phyloP scores from a whole-genome alignment of 345 rosid species.

The Melastoma malabathricum region DNA sequence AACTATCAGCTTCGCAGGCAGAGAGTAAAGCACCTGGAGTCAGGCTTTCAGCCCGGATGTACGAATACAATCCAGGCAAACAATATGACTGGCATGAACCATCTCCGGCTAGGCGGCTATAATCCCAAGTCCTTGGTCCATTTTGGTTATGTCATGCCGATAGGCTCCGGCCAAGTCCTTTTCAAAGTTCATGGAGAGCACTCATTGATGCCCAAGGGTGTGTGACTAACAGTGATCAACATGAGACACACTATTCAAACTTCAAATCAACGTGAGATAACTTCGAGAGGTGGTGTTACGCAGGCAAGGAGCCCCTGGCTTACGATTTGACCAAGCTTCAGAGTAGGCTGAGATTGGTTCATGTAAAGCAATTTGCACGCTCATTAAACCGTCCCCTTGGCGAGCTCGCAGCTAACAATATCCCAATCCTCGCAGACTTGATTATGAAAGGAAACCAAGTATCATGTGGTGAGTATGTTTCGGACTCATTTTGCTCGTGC shows the following conservation, averaged over 20 bases:
- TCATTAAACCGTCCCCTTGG: constrained; percentile 26
- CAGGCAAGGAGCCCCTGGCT: constrained; percentile 50
- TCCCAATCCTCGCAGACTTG: constrained; percentile 16
- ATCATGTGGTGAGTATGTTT: constrained; percentile 32
- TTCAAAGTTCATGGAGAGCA: constrained; percentile 11
- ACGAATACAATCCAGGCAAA: constrained; percentile 6
- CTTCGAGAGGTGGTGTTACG: constrained; percentile 1
- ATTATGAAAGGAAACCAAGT: constrained; percentile 15
- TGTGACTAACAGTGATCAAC: constrained; percentile 9
- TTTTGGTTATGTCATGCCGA: constrained; percentile 11
- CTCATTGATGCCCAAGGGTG: constrained; percentile 28
- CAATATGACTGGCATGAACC: constrained; percentile 11
- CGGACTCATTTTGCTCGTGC: background rate
- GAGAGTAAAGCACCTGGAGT: constrained; percentile 36
- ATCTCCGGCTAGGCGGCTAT: constrained; percentile 9
- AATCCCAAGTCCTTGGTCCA: constrained; percentile 18
- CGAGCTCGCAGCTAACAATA: constrained; percentile 12
- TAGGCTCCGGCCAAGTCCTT: constrained; percentile 12
- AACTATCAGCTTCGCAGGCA: constrained; percentile 70
- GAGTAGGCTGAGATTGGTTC: constrained; percentile 46
- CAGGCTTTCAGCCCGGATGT: constrained; percentile 23
- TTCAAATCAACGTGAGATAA: background rate
- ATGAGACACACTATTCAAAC: background rate
- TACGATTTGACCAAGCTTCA: constrained; percentile 33
- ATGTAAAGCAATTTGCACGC: constrained; percentile 67